These are phyloP conservation scores for Lipomyces yamadae DNA, from an alignment of 805 yeast species.

Conservation along the genomic window DNA sequence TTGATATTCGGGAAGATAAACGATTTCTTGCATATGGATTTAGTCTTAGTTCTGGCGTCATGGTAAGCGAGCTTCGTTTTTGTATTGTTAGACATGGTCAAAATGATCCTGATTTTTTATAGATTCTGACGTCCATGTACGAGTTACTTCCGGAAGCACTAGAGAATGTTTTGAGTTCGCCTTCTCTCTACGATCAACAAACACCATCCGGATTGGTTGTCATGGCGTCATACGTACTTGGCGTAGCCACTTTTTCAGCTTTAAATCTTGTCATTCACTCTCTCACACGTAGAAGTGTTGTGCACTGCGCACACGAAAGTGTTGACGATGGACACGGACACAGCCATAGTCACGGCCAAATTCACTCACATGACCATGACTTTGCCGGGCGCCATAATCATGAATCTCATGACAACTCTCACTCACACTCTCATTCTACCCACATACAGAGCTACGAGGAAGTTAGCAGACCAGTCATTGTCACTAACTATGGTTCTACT, in stretches of 20 bases:
- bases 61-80: constrained; percentile 46
- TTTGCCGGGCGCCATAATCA: constrained; percentile 22
- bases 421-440: constrained; percentile 14
- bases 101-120: background rate
- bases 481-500: constrained; percentile 18
- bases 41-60: constrained; percentile 80
- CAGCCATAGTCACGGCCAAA: constrained; percentile 36
- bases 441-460: background rate
- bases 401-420: constrained; percentile 21
- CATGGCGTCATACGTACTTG: constrained; percentile 57
- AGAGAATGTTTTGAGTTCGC: constrained; percentile 50
- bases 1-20: constrained; percentile 63
- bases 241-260: constrained; percentile 62
- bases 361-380: constrained; percentile 35
- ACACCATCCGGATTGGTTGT: constrained; percentile 49
- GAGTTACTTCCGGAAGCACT: constrained; percentile 73
- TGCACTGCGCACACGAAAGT: constrained; percentile 79
- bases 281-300: constrained; percentile 77
- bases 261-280: constrained; percentile 72
- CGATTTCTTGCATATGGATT: constrained; percentile 73
- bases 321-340: constrained; percentile 41
- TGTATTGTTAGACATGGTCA: background rate
- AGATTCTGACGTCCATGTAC: constrained; percentile 70
- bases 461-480: background rate
- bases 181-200: constrained; percentile 39